Evolutionary conservation across 768 basidiomycete species (phyloP), one percentile per base, ranked within the genome.

Genomic region (Collybia nuda): DNA sequence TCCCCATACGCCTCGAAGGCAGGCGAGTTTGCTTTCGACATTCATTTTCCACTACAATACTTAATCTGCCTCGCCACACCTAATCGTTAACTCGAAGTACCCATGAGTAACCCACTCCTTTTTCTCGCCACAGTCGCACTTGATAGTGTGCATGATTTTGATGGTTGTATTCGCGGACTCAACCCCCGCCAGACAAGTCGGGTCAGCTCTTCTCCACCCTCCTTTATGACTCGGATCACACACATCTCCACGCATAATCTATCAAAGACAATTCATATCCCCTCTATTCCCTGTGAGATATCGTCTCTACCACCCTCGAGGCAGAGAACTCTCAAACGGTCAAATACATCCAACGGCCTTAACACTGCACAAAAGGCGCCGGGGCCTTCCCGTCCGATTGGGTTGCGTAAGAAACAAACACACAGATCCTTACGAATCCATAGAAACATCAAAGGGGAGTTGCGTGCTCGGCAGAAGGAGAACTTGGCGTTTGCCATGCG

Each of bases 51-150:
- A 26, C 53, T 17, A 24, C 43, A 45, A 52, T 32, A 32, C 14
- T 32, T 32, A 32, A 32, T 32, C 32, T 32, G 32, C 6, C 32
- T 32, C 32, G 32, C 32, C 32, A 32, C 32, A 3, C 6, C 32
- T 32, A 32, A 32, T 32, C 32, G 14, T 14, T 7, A 26, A 11
- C 32, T 32, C 32, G 12, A 32, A 32, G 32, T 11, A 14, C 54
- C 51, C 53, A 48, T 43, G 55, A 38, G 54, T 45, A 65, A 61
- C 47, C 67, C 72, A 48, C 68, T 75, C 56, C 70, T 66, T 48
- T 65, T 69, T 56, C 64, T 75, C 39, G 71, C 70, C 59, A 62
- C 62, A 37, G 64, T 72, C 53, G 67, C 66, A 51, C 66, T 61
- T 51, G 56, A 62, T 18, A 55, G 56, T 37, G 56, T 63, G 40